A percentile compares a stretch with the other conserved stretches of the same genome.
phyloP scores from a whole-genome alignment of 148 eudicot species.

The Bassia scoparia region DNA sequence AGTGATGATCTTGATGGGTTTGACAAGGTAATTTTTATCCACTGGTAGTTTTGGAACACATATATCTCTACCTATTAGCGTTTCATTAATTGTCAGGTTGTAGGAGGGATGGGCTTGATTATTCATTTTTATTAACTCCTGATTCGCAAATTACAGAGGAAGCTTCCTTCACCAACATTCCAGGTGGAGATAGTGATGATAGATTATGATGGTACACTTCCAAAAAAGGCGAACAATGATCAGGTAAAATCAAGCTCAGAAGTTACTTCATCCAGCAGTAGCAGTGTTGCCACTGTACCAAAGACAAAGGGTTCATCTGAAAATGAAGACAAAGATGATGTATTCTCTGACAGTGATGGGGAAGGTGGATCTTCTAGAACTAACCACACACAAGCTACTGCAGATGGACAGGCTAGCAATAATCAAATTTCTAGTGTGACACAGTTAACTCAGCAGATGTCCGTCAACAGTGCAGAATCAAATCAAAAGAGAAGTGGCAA shows the following conservation, averaged over 20 bases:
- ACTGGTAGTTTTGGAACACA: neutral
- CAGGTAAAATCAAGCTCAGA: constrained; percentile 26
- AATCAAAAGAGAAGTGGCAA: constrained; percentile 24
- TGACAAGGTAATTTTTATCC: constrained; percentile 53
- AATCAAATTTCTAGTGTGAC: constrained; percentile 31
- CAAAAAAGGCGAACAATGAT: constrained; percentile 32
- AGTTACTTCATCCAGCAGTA: constrained; percentile 31
- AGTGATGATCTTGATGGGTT: constrained; percentile 73
- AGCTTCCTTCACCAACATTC: constrained; percentile 81
- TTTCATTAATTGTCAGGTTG: neutral
- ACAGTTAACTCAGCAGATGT: constrained; percentile 45
- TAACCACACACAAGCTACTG: constrained; percentile 29
- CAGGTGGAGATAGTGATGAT: constrained; percentile 75
- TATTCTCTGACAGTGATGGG: constrained; percentile 85
- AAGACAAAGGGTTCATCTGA: constrained; percentile 31
- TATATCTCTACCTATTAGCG: neutral
- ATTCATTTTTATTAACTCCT: neutral
- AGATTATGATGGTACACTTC: constrained; percentile 62
- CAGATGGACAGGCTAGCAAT: constrained; percentile 19
- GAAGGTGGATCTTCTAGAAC: constrained; percentile 42
- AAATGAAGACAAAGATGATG: constrained; percentile 61
- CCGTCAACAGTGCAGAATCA: constrained; percentile 36
- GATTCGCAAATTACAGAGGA: constrained; percentile 49
- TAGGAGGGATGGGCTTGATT: neutral
- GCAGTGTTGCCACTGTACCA: constrained; percentile 24